These are phyloP conservation scores for Goffeauzyma gilvescens DNA, from an alignment of 768 basidiomycete genomes.

Conservation along the genomic window DNA sequence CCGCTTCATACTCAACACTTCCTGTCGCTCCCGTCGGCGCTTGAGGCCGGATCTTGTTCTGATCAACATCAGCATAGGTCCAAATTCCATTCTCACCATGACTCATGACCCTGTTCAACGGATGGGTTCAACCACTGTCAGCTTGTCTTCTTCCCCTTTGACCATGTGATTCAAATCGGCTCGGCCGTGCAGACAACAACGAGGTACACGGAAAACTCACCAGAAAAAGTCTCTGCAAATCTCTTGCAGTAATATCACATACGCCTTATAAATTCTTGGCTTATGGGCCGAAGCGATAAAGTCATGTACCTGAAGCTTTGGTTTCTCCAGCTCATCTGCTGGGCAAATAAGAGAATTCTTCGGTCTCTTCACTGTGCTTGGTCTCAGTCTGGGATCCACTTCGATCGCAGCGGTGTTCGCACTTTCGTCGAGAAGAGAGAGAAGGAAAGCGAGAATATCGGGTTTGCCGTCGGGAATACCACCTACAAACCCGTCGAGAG, in stretches of 20 bases:
- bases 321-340: slow-evolving; percentile 7
- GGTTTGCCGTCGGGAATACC: too few relatives aligned
- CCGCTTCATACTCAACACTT: slow-evolving; percentile 94
- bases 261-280: slow-evolving; percentile 54
- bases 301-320: slow-evolving; percentile 24
- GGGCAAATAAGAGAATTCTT: too few relatives aligned
- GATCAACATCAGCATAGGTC: slow-evolving; percentile 63
- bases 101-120: slow-evolving; percentile 43
- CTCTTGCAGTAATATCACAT: slow-evolving; percentile 66
- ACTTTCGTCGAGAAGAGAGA: too few relatives aligned
- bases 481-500: too few relatives aligned
- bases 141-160: not conserved
- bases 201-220: slow-evolving; percentile 9
- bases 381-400: too few relatives aligned
- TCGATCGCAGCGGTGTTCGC: too few relatives aligned
- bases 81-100: slow-evolving; percentile 86
- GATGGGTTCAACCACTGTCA: too few relatives aligned
- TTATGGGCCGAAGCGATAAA: slow-evolving; percentile 32
- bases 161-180: not conserved
- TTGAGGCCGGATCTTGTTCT: slow-evolving; percentile 50
- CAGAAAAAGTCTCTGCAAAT: slow-evolving; percentile 57
- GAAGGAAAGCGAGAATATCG: too few relatives aligned
- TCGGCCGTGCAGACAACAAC: not conserved
- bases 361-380: too few relatives aligned
- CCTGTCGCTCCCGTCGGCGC: slow-evolving; percentile 98